Conservation (phyloP, 176 grass and related monocot species). For the Carex littledalei region DNA sequence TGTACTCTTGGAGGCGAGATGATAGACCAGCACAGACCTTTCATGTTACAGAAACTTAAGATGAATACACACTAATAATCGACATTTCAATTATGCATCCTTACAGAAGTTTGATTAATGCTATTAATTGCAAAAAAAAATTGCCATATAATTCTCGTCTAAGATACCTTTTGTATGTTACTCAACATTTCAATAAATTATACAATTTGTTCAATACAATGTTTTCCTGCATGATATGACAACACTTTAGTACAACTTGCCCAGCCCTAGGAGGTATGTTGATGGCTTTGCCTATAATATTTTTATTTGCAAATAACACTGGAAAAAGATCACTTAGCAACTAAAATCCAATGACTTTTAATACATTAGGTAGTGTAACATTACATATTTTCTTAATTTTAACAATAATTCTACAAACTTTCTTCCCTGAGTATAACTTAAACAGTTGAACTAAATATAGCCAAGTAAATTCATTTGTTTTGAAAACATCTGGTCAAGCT, state of each 20-base stretch:
- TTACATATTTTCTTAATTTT: background rate
- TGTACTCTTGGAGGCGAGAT: slow-evolving; percentile 97
- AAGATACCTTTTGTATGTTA: background rate
- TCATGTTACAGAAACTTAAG: slow-evolving; percentile 27
- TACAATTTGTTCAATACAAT: background rate
- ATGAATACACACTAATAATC: background rate
- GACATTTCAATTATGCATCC: slow-evolving; percentile 11
- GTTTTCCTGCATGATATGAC: background rate
- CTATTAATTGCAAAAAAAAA: background rate
- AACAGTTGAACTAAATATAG: background rate
- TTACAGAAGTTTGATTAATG: background rate
- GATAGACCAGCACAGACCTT: slow-evolving; percentile 95
- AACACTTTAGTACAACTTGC: background rate
- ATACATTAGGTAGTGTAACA: background rate
- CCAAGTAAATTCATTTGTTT: background rate
- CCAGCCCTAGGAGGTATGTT: background rate
- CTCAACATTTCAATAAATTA: background rate
- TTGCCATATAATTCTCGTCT: background rate
- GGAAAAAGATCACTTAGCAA: background rate
- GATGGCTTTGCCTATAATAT: background rate
- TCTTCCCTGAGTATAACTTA: background rate
- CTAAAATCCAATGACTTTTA: background rate
- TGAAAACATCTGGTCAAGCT: background rate
- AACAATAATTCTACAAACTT: background rate
- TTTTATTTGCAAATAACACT: background rate